These are phyloP conservation scores for Lecanicillium sp. DNA, from an alignment of 2,329 filamentous ascomycete genomes.

Conservation along the genomic window DNA sequence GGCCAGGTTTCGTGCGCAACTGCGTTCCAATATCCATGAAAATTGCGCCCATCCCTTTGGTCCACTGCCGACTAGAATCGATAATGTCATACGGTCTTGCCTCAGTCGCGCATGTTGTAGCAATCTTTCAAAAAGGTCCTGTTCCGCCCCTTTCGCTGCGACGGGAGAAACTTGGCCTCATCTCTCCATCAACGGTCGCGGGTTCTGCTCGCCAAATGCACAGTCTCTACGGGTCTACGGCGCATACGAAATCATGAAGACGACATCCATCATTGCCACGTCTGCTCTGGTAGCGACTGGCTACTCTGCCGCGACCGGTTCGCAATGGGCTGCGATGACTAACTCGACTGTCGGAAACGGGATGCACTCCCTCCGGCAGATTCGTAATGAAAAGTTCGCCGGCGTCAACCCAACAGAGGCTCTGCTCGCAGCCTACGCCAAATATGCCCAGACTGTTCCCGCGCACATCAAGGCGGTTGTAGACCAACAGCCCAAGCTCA, in stretches of 20 bases:
- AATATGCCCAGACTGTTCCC: constrained; percentile 31
- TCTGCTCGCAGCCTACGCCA: constrained; percentile 29
- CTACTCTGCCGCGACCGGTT: neutral
- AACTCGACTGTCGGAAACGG: neutral
- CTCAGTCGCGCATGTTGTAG: neutral
- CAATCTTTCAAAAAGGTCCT: neutral
- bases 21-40: neutral
- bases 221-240: neutral
- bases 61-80: neutral
- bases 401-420: constrained; percentile 27
- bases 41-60: neutral
- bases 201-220: neutral
- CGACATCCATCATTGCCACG: neutral
- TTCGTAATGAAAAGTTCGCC: constrained; percentile 29
- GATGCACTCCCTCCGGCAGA: constrained; percentile 25
- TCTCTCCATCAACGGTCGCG: neutral
- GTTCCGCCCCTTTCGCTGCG: neutral
- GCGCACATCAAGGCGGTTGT: constrained; percentile 21
- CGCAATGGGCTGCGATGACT: neutral
- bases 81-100: neutral
- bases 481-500: constrained; percentile 19
- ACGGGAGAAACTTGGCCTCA: neutral
- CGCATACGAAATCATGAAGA: constrained; percentile 10
- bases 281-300: neutral
- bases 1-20: neutral